These are phyloP conservation scores for Dothideomycetes sp. DNA, from an alignment of 2,329 filamentous ascomycete genomes.

Conservation along the genomic window DNA sequence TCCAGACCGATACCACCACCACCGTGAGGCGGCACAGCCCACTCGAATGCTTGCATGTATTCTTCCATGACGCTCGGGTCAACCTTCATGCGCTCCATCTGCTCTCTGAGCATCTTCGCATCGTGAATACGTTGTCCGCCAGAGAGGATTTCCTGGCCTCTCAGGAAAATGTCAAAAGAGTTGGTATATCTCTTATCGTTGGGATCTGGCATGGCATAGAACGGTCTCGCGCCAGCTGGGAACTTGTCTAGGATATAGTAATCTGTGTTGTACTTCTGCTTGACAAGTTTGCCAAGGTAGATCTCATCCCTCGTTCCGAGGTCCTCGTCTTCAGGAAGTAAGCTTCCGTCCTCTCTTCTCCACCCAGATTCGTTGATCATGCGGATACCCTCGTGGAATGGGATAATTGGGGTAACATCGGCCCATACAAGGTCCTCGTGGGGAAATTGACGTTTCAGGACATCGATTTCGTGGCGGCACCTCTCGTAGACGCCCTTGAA, in stretches of 20 bases:
- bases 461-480: constrained; percentile 61
- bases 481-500: constrained; percentile 60
- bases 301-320: constrained; percentile 80
- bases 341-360: constrained; percentile 65
- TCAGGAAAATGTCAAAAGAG: constrained; percentile 90
- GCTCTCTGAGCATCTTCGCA: constrained; percentile 58
- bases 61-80: constrained; percentile 77
- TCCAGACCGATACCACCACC: constrained; percentile 86
- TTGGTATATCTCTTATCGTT: constrained; percentile 66
- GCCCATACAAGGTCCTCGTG: constrained; percentile 79
- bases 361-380: constrained; percentile 72
- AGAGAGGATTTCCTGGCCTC: constrained; percentile 84
- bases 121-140: constrained; percentile 91
- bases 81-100: constrained; percentile 66
- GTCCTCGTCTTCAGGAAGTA: constrained; percentile 63
- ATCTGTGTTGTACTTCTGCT: constrained; percentile 76
- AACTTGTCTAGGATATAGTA: constrained; percentile 96
- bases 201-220: constrained; percentile 81
- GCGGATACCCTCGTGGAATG: constrained; percentile 67
- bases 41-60: constrained; percentile 80
- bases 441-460: constrained; percentile 74
- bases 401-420: constrained; percentile 71
- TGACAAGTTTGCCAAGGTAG: constrained; percentile 70
- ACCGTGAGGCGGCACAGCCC: constrained; percentile 78
- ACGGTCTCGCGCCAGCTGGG: constrained; percentile 70